Base-by-base conservation (phyloP, 495 filamentous ascomycete genomes). In the Neurospora sp. region DNA sequence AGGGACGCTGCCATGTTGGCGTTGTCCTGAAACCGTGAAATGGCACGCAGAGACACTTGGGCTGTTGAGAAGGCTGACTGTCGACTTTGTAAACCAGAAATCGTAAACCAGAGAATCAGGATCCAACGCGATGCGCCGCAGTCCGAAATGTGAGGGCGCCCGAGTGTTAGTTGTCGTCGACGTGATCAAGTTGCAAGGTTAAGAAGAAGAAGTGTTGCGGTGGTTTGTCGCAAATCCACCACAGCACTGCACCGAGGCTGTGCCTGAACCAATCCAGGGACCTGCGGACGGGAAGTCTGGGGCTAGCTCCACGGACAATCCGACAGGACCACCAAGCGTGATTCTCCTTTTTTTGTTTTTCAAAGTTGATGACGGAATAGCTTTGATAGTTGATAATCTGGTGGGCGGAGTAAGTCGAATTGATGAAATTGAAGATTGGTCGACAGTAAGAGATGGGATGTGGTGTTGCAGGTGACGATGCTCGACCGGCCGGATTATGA, bases 1-100 rank as follows among this genome's bases (percentile, higher is more conserved):
- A 73, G 70, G 41, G 71, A 73, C 39, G 70, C 69, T 72, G 74
- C 70, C 74, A 76, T 76, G 37, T 71, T 48, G 69, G 72, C 70
- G 76, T 35, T 72, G 73, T n/a, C 44, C 39, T 73, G 53, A 18
- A 35, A 59, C 48, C 31, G 4, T 71, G 71, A 70, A 73, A 65
- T 65, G 53, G 53, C 6, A 65, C 53, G 39, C 42, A 68, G 37
- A 40, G 53, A 37, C 53, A 65, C 2, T 65, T 18, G 53, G 53
- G 53, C 53, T 65, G 53, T 65, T 35, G 53, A 22, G 27, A 65
- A 65, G 53, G 53, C 53, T 65, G 53, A 65, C 53, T 65, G 27
- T 65, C 53, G 14, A 53, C 18, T 53, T 53, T 6, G 46, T 53
- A 27, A 53, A 22, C 46, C 20, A 22, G 46, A 22, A 22, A 22